phyloP scores from a whole-genome alignment of 2,329 filamentous ascomycete genomes.

The Verticillium zaregamsianum region DNA sequence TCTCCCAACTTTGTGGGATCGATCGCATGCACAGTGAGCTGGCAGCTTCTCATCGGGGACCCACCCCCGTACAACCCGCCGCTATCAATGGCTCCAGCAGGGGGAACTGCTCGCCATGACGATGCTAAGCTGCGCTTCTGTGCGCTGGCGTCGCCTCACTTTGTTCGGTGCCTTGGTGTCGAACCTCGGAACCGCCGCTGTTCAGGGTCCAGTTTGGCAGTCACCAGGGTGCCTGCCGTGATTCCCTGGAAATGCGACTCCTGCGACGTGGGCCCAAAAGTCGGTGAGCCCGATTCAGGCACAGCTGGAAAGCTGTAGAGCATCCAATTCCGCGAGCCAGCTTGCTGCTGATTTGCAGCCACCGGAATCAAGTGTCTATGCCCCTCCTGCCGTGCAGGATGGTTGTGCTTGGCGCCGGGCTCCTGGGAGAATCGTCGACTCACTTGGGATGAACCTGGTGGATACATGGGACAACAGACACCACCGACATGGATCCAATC shows the following conservation, averaged over 20 bases:
- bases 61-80: slow-evolving; percentile 14
- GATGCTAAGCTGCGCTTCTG: slow-evolving; percentile 4
- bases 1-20: background rate
- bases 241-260: background rate
- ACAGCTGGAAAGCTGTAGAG: background rate
- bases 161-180: background rate
- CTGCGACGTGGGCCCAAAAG: slow-evolving; percentile 1
- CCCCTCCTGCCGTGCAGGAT: background rate
- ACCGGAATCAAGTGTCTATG: background rate
- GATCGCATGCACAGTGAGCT: slow-evolving; percentile 14
- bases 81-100: slow-evolving; percentile 10
- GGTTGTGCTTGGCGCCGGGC: too few species aligned
- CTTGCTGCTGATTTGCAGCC: background rate
- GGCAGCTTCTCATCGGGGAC: slow-evolving; percentile 13
- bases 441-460: too few species aligned
- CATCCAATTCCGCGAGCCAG: background rate
- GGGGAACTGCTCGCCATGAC: background rate
- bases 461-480: too few species aligned
- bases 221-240: background rate
- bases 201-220: background rate
- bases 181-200: background rate
- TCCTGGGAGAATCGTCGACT: too few species aligned
- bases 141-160: slow-evolving; percentile 2
- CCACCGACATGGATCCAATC: too few species aligned
- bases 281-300: slow-evolving; percentile 1